Evolutionary conservation across 2,329 filamentous ascomycete genomes (phyloP).

Genomic region (Aureobasidium subglaciale): DNA sequence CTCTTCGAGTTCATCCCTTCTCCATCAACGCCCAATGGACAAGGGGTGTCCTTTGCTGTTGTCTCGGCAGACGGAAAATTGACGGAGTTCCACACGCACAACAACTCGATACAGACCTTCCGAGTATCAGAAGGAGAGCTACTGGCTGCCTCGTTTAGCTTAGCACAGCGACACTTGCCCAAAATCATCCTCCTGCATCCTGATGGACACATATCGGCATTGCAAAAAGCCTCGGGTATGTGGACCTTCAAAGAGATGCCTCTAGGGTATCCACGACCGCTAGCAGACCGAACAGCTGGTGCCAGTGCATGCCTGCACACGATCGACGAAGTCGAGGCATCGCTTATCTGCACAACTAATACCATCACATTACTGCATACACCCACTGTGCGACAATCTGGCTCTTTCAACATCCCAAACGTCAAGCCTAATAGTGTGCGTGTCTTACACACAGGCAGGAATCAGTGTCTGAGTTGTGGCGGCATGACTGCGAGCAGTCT

Average conservation of each 20-base stretch:
- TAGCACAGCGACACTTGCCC: constrained; percentile 3
- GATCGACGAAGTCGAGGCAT: constrained; percentile 8
- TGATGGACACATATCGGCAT: constrained; percentile 5
- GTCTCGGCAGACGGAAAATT: constrained; percentile 59
- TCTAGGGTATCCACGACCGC: neutral
- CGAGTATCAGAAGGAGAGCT: constrained; percentile 20
- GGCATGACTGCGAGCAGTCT: constrained; percentile 46
- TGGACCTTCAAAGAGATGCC: constrained; percentile 9
- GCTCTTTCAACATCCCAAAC: constrained; percentile 48
- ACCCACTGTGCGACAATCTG: constrained; percentile 4
- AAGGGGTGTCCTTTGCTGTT: constrained; percentile 44
- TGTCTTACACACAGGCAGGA: constrained; percentile 47
- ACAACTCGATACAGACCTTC: constrained; percentile 17
- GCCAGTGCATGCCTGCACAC: neutral
- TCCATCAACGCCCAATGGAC: constrained; percentile 25
- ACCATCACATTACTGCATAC: constrained; percentile 7
- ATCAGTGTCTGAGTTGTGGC: neutral
- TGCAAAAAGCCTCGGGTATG: constrained; percentile 8
- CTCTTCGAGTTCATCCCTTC: constrained; percentile 56
- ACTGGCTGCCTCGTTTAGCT: constrained; percentile 2
- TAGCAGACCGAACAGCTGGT: neutral
- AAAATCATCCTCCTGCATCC: constrained; percentile 1
- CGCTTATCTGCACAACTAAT: constrained; percentile 4
- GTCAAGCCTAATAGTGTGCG: constrained; percentile 53
- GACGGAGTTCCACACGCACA: constrained; percentile 49